phyloP scores from a whole-genome alignment of 1,139 yeast genomes.

The Lodderomyces pseudojiufengensis region DNA sequence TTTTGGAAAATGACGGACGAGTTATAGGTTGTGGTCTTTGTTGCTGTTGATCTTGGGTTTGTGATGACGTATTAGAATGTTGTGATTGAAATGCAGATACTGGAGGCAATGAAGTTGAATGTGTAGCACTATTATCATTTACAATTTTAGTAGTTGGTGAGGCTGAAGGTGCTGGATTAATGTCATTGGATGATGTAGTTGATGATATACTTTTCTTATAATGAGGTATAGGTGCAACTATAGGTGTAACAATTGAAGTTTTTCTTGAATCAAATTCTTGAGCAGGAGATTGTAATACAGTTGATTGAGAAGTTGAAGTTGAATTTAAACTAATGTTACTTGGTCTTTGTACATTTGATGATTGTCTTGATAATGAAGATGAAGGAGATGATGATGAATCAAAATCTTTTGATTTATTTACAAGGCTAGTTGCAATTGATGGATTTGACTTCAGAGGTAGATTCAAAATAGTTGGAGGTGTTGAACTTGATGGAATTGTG shows the following conservation, averaged over 20 bases:
- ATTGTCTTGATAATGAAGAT: slow-evolving; percentile 6
- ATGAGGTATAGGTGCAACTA: slow-evolving; percentile 9
- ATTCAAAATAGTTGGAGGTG: slow-evolving; percentile 1
- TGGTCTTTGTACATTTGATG: slow-evolving; percentile 9
- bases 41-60: slow-evolving; percentile 5
- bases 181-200: neutral
- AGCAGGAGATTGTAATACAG: slow-evolving; percentile 1
- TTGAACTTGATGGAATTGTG: slow-evolving; percentile 2
- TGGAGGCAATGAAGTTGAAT: slow-evolving; percentile 5
- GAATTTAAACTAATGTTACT: slow-evolving; percentile 4
- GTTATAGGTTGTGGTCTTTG: slow-evolving; percentile 8
- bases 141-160: slow-evolving; percentile 9
- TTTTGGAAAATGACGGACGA: slow-evolving; percentile 10
- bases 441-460: no score
- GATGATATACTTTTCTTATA: neutral
- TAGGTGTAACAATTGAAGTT: slow-evolving; percentile 5
- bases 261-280: neutral
- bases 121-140: slow-evolving; percentile 3
- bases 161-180: neutral
- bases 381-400: neutral
- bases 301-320: slow-evolving; percentile 5
- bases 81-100: neutral
- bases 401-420: no score
- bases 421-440: no score
- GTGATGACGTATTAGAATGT: slow-evolving; percentile 5